phyloP scores from a whole-genome alignment of 2,329 filamentous ascomycete genomes.

The Fusarium sp. region DNA sequence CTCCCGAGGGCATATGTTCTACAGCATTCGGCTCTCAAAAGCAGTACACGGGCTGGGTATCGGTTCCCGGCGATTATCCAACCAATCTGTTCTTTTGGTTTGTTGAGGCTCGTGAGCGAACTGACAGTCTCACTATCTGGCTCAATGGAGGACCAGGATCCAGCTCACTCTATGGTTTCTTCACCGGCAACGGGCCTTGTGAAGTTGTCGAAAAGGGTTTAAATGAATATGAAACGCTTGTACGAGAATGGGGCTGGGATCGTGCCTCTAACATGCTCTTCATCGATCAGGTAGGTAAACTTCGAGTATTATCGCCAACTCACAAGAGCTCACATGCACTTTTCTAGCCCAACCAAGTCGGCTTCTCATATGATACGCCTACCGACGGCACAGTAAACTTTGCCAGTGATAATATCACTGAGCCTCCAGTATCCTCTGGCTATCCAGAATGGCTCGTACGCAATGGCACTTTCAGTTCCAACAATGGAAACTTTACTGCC shows the following conservation, averaged over 20 bases:
- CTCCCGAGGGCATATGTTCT: conserved; percentile 69
- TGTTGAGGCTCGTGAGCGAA: conserved; percentile 58
- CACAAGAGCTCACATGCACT: conserved; percentile 16
- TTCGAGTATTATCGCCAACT: neutral
- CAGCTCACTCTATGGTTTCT: conserved; percentile 74
- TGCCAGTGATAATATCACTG: conserved; percentile 52
- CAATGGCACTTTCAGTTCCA: conserved; percentile 75
- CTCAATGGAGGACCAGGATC: conserved; percentile 75
- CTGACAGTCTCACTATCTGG: conserved; percentile 66
- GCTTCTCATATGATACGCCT: conserved; percentile 73
- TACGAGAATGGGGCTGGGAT: conserved; percentile 75
- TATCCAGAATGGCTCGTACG: conserved; percentile 54
- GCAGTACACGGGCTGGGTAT: conserved; percentile 78
- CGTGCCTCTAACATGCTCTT: conserved; percentile 65
- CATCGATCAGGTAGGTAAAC: conserved; percentile 62
- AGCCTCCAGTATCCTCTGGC: conserved; percentile 35
- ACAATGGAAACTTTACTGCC: conserved; percentile 59
- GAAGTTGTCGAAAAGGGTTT: conserved; percentile 61
- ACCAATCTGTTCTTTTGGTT: conserved; percentile 67
- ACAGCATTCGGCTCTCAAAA: conserved; percentile 74
- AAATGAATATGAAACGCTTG: conserved; percentile 64
- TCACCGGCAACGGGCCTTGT: conserved; percentile 68
- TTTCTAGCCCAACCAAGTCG: conserved; percentile 75
- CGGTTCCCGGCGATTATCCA: conserved; percentile 65
- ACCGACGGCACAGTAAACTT: conserved; percentile 70